These are phyloP conservation scores for Monilinia aucupariae DNA, from an alignment of 2,329 filamentous ascomycete genomes.

Conservation along the genomic window DNA sequence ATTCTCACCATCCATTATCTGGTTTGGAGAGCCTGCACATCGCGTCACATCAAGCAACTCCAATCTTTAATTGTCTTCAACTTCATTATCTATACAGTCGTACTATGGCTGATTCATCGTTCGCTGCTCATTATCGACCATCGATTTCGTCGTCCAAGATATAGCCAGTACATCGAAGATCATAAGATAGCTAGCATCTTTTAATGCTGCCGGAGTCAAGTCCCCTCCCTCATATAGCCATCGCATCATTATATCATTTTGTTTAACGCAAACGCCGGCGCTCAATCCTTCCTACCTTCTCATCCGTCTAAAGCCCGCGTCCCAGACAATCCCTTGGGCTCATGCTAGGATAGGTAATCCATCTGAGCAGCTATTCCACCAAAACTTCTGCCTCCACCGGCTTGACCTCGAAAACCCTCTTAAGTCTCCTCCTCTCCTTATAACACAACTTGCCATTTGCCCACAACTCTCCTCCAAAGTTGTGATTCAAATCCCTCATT, in stretches of 20 bases:
- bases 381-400: neutral
- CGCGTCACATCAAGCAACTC: neutral
- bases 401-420: conserved; percentile 7
- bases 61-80: too few relatives aligned
- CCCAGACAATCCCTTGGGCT: too few relatives aligned
- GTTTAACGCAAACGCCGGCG: neutral
- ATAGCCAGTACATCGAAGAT: neutral
- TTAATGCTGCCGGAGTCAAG: neutral
- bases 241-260: neutral
- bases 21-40: neutral
- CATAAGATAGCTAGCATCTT: neutral
- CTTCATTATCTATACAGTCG: too few relatives aligned
- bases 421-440: neutral
- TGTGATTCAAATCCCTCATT: conserved; percentile 10
- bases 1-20: too few relatives aligned
- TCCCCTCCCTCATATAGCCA: neutral
- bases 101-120: too few relatives aligned
- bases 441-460: conserved; percentile 17
- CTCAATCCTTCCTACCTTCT: accelerated
- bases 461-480: conserved; percentile 18
- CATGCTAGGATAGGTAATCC: too few relatives aligned
- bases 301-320: neutral
- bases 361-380: neutral
- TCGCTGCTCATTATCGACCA: too few relatives aligned
- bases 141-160: neutral